Evolutionary conservation across 129 eudicot genomes (phyloP).

Genomic region (Saussurea involucrata): DNA sequence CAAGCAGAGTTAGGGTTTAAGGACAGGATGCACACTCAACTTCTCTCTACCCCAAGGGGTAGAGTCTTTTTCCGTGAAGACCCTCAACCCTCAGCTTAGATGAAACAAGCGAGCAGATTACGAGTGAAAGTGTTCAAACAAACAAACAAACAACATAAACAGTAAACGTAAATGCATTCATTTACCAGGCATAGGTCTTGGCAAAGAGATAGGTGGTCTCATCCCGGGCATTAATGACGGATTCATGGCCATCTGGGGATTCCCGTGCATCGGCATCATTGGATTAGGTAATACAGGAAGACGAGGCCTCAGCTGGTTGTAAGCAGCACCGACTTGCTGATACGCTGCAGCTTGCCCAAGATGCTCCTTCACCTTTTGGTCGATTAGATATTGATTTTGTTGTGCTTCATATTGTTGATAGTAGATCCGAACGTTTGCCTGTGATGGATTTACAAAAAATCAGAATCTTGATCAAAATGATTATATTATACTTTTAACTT

Average conservation of each 20-base stretch:
- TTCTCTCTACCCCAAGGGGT: background rate
- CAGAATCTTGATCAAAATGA: background rate
- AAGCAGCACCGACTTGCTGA: slow-evolving; percentile 78
- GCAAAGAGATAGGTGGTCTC: slow-evolving; percentile 66
- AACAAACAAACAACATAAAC: background rate
- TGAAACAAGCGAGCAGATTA: background rate
- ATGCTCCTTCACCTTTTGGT: slow-evolving; percentile 89
- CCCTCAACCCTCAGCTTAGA: background rate
- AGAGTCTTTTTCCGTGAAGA: background rate
- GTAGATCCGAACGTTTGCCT: slow-evolving; percentile 82
- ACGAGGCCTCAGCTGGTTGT: slow-evolving; percentile 65
- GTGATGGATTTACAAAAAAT: background rate
- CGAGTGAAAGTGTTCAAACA: background rate
- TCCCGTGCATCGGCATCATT: slow-evolving; percentile 58
- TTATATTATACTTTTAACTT: background rate
- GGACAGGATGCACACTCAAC: background rate
- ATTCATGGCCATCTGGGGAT: slow-evolving; percentile 26
- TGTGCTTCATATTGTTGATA: slow-evolving; percentile 91
- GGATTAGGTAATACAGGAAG: slow-evolving; percentile 66
- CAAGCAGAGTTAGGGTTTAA: background rate
- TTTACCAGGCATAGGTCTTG: slow-evolving; percentile 62
- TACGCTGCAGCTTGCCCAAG: slow-evolving; percentile 70
- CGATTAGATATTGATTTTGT: slow-evolving; percentile 81
- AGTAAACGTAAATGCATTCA: slow-evolving; percentile 25
- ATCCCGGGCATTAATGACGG: slow-evolving; percentile 53